Evolutionary conservation across 192 early-diverging fungal species (phyloP), one percentile per base, ranked within the genome.

Genomic region (Coemansia asiatica): DNA sequence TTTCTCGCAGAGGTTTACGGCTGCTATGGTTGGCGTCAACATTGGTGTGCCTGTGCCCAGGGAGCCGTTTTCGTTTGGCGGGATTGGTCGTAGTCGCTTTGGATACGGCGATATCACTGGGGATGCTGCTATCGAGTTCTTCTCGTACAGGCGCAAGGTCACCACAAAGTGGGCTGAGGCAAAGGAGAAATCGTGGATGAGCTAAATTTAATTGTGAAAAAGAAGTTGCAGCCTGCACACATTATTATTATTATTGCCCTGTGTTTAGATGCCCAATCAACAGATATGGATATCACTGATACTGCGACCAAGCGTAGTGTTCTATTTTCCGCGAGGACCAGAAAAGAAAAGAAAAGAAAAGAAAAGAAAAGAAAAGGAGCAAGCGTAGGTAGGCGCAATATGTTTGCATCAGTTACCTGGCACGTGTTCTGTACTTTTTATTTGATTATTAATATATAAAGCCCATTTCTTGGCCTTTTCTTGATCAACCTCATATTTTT

Each of bases 61-160:
- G 23, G 91, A 93, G 65, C 91, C 91, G 46, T 93, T 93, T 58
- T 90, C 90, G 22, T 93, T 93, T 74, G 91, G 91, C 35, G 91
- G 91, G 8, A 88, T 86, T 67, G 87, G 90, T 49, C 72, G 76
- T 49, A 87, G 85, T 46, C 74, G 82, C 23, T 93, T 92, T 64
- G 91, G 90, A 28, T 77, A 84, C 60, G 70, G 73, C 33, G 90
- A 92, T 59, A 93, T 93, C 44, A 92, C 90, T 6, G 88, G 88
- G 28, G 88, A 89, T 35, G 88, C 80, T 1, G 88, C 85, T 9
- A 82, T 92, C 31, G 87, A 91, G 64, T 92, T 93, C 68, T 93
- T 92, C 66, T 90, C 90, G 21, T 79, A 74, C 58, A 76, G 82
- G 36, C 83, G 84, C 60, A 93, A 93, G 74, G 77, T 90, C 15